phyloP scores from a whole-genome alignment of 768 basidiomycete genomes.

The Albatrellus ellisii region DNA sequence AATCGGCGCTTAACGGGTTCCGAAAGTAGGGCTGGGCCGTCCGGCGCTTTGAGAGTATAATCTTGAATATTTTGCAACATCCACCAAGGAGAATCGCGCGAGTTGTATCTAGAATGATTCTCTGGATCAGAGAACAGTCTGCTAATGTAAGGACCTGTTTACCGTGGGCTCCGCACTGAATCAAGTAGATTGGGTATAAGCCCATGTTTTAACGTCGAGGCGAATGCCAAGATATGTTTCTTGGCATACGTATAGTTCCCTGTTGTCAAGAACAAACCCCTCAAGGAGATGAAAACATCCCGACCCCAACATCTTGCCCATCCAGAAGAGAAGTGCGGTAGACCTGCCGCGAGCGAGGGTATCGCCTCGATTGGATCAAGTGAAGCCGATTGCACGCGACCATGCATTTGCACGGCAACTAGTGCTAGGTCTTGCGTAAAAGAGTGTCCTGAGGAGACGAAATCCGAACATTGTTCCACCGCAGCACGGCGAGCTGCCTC shows the following conservation, averaged over 20 bases:
- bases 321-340: constrained; percentile 84
- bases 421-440: constrained; percentile 89
- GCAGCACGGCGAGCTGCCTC: constrained; percentile 77
- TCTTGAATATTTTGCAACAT: constrained; percentile 98
- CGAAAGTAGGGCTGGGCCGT: constrained; percentile 67
- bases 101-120: constrained; percentile 58
- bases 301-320: constrained; percentile 99
- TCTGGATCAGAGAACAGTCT: neutral
- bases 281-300: constrained; percentile 85
- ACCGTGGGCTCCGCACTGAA: constrained; percentile 76
- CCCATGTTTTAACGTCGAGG: constrained; percentile 88
- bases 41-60: constrained; percentile 73
- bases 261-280: constrained; percentile 88
- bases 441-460: constrained; percentile 69
- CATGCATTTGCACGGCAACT: constrained; percentile 82
- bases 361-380: constrained; percentile 57
- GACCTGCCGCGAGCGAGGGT: constrained; percentile 84
- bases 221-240: constrained; percentile 86
- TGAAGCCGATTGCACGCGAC: constrained; percentile 81
- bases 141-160: constrained; percentile 11
- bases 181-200: constrained; percentile 94
- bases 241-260: constrained; percentile 80
- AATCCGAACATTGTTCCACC: constrained; percentile 81
- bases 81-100: constrained; percentile 98
- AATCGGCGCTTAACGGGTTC: constrained; percentile 88